Base-by-base conservation (phyloP, 23 red algal species). In the Rhodosorus marinus region DNA sequence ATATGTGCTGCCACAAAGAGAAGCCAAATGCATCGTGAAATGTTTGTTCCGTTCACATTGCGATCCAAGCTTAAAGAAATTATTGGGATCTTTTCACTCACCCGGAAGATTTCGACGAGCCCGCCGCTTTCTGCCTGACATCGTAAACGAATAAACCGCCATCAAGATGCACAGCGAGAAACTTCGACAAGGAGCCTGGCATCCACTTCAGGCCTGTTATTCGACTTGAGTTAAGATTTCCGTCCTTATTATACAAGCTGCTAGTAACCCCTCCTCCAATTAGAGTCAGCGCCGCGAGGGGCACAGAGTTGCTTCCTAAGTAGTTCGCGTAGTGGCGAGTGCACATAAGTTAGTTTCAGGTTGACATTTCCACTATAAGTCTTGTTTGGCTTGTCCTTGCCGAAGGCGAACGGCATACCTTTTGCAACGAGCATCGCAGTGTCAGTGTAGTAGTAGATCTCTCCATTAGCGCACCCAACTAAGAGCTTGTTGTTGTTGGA, bases 81-180 rank as follows among this genome's bases (percentile, higher is more conserved):
- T n/a, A n/a, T n/a, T n/a, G n/a, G n/a, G n/a, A n/a, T n/a, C n/a
- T n/a, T n/a, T n/a, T n/a, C n/a, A n/a, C n/a, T n/a, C n/a, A n/a
- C n/a, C n/a, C n/a, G n/a, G n/a, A n/a, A n/a, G n/a, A n/a, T n/a
- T n/a, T n/a, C n/a, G n/a, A n/a, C n/a, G n/a, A n/a, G n/a, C 24
- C 24, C 26, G 28, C 33, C 2, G 54, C 50, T 7, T 70, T 69
- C 34, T 57, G 57, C 32, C 60, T 64, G 23, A 66, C 49, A 53
- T 90, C 82, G 36, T 79, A 79, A 48, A 90, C 52, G 6, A 90
- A 50, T 24, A 90, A 22, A 24, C 24, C 67, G 2, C 82, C 82
- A 50, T 90, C 82, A 7, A 65, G 29, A 60, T 74, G 67, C 31
- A 72, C 34, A 25, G 69, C 62, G 8, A 79, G 47, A 29, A 90